Evolutionary conservation across 2,329 filamentous ascomycete genomes (phyloP), one percentile per base, ranked within the genome.

Genomic region (Ophiognomonia clavigignenti-juglandacearum): DNA sequence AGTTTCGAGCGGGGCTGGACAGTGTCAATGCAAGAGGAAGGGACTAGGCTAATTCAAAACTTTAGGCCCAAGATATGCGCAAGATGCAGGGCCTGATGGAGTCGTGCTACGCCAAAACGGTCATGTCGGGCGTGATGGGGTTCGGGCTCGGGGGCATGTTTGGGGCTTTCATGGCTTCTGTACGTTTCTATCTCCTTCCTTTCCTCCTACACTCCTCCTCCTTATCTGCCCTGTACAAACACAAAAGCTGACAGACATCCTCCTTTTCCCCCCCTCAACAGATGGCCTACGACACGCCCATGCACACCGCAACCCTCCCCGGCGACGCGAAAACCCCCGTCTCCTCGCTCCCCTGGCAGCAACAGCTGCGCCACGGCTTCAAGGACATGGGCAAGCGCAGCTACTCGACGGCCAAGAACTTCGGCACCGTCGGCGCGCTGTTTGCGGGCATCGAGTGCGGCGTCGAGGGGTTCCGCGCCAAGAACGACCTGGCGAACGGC

Each of bases 281-380:
- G 89, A 98, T 98, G 93, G 86, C 89, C 68, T 98, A 98, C 78
- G 93, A 98, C 65, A 96, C 91, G 0, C 88, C 92, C 50, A 85
- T 90, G 68, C 85, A 80, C 64, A 71, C 65, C 26, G 57, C 56
- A 57, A 66, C 36, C 68, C 68, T 59, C 58, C 58, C 64, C 16
- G 59, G 39, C 22, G 27, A 40, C 11, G 24, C 43, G 18, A 31
- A 64, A 22, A 67, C 57, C 20, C 64, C 72, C 39, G 60, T 83
- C 51, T 63, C 72, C 35, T 73, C 74, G n/a, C 81, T 98, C 18
- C 91, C 93, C 23, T 76, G 92, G 54, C 80, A 83, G 38, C 82
- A 96, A 65, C 93, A 97, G 68, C 77, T 98, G 45, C 82, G 81
- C 53, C 70, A 79, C 60, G 93, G 93, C 44, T 89, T 98, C 73